Base-by-base conservation (phyloP, 257 asterid species). In the Gardenia jasminoides region DNA sequence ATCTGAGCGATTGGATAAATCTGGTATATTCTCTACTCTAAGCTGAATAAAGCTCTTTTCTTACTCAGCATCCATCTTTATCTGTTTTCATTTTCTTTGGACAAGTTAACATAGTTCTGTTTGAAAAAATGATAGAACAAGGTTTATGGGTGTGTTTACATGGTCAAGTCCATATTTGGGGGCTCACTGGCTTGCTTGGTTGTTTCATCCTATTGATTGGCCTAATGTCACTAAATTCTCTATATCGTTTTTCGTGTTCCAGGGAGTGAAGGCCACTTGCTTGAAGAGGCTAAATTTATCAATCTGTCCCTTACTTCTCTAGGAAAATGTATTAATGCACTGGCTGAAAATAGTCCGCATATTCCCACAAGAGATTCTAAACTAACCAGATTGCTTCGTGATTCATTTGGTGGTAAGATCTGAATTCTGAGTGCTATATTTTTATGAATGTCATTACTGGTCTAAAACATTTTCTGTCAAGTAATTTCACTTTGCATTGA, bases 281-380 rank as follows among this genome's bases (percentile, higher is more conserved):
- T 87, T 17, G 98, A 90, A 82, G 97, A 94, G 87, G 96, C 97
- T 74, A 94, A 94, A 83, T 94, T 90, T 83, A 94, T 94, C 84
- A 94, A 94, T 75, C 97, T 93, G 73, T 93, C 98, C 67, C 97
- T 93, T 76, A 84, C 96, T 74, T 90, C 98, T 48, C 77, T 94
- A 36, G 98, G 97, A 66, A 94, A 94, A 84, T 93, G 98, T 85
- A 92, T 94, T 88, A 88, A 94, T 75, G 98, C 98, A 79, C 82
- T 94, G 88, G 97, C 98, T 76, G 97, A 92, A 84, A 92, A 90
- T 76, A 86, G 98, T 85, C 88, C 97, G 73, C 98, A 94, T 79
- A 92, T 94, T 87, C 98, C 98, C 66, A 92, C 90, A 39, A 83
- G 98, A 85, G 98, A 94, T 85, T 94, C 98, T 75, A 94, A 94